Evolutionary conservation across 192 early-diverging fungal species (phyloP).

Genomic region (Entomortierella beljakovae): DNA sequence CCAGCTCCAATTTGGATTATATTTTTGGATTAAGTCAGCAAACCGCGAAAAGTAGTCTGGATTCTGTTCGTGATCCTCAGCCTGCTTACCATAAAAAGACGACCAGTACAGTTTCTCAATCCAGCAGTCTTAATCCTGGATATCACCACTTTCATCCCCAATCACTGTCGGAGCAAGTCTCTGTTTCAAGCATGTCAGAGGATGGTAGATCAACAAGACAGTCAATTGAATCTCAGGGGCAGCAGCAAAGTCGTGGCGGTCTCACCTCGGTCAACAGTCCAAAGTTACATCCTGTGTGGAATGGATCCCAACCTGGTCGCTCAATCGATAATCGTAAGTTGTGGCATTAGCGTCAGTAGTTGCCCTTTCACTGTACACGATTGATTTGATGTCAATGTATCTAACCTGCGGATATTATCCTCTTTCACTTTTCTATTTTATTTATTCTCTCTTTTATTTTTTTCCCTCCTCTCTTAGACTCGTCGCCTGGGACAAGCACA

Average conservation of each 20-base stretch:
- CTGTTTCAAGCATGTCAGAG: conserved; percentile 21
- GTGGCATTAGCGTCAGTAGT: no score
- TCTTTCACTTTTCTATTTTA: not conserved
- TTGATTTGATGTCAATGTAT: not conserved
- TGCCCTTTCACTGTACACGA: not conserved
- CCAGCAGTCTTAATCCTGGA: not conserved
- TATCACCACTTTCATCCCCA: no score
- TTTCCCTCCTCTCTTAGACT: not conserved
- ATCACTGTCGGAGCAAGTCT: conserved; percentile 5
- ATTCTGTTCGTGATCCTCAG: conserved; percentile 14
- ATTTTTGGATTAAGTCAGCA: conserved; percentile 34
- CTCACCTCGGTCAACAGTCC: not conserved
- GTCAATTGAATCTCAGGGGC: conserved; percentile 21
- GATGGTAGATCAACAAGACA: conserved; percentile 21
- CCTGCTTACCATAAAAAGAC: not conserved
- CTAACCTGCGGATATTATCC: not conserved
- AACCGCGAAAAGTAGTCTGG: conserved; percentile 27
- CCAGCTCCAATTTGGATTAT: conserved; percentile 42
- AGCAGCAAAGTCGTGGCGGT: conserved; percentile 15
- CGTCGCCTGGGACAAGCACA: conserved; percentile 27
- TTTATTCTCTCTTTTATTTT: not conserved
- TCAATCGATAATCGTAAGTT: conserved; percentile 38
- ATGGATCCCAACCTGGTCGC: conserved; percentile 3
- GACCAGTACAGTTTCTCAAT: not conserved
- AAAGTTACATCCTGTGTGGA: not conserved